These are phyloP conservation scores for Striga asiatica DNA, from an alignment of 257 asterid species.

Conservation along the genomic window DNA sequence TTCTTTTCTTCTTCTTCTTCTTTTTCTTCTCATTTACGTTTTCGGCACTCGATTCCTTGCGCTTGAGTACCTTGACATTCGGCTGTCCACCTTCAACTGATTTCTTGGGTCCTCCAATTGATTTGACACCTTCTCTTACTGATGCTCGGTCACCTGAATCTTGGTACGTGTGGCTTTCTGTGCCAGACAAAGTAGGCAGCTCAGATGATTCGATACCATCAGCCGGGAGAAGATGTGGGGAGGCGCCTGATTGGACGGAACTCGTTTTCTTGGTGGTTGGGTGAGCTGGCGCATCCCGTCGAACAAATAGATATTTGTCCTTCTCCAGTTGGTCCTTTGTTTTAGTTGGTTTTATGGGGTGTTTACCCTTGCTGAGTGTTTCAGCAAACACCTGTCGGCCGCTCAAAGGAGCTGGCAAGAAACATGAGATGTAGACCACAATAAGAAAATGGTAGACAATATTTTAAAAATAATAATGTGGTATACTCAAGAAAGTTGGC, in stretches of 20 bases:
- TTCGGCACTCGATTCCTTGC: constrained; percentile 33
- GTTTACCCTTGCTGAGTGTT: constrained; percentile 30
- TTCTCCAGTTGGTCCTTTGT: constrained; percentile 40
- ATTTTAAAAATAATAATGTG: background rate
- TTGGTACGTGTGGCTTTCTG: constrained; percentile 19
- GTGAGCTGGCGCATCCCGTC: constrained; percentile 58
- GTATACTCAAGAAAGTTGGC: constrained; percentile 23
- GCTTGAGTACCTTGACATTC: constrained; percentile 47
- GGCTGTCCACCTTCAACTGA: constrained; percentile 28
- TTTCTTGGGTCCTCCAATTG: constrained; percentile 27
- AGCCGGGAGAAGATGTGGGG: constrained; percentile 21
- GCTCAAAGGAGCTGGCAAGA: constrained; percentile 36
- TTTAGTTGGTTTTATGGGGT: constrained; percentile 20
- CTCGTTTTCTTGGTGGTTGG: constrained; percentile 34
- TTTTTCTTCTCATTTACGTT: constrained; percentile 27
- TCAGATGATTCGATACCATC: constrained; percentile 30
- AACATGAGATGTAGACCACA: constrained; percentile 25
- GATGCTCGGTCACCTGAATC: constrained; percentile 23
- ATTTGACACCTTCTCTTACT: constrained; percentile 17
- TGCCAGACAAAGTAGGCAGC: constrained; percentile 12
- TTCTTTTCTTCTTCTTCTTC: constrained; percentile 23
- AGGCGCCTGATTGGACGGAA: constrained; percentile 23
- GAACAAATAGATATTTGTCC: constrained; percentile 40
- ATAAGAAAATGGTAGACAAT: background rate
- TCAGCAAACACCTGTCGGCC: constrained; percentile 46